Evolutionary conservation across 306 rosid species (phyloP), one percentile per base, ranked within the genome.

Genomic region (Ceratonia siliqua): DNA sequence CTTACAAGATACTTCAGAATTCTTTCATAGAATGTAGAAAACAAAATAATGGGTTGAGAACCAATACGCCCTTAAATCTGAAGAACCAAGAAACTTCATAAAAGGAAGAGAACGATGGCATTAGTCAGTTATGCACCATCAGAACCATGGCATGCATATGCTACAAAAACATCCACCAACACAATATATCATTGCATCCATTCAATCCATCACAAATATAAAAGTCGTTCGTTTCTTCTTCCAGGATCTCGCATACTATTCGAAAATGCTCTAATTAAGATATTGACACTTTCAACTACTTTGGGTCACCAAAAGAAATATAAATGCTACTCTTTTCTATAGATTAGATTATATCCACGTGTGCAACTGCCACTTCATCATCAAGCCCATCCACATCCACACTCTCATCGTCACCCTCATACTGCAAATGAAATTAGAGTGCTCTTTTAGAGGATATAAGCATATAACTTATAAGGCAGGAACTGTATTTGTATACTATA

Each of bases 351-450:
- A 66, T 32, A 72, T 76, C 86, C 39, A 78, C 64, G 27, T 58
- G 76, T 39, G 69, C 54, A 48, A 56, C 64, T 15, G 64, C 84
- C 36, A 45, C 85, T 55, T 78, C 86, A 35, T 84, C 89, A 39
- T 81, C 91, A 49, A 71, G 75, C 45, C 80, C 91, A 78, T 84
- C 90, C 76, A 85, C 94, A 46, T 85, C 85, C 55, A 88, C 80
- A 62, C 53, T 83, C 86, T 87, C 86, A 82, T 88, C 88, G 11
- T 86, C 79, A 54, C 81, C 94, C 84, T 85, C 87, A 39, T 79
- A 83, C 97, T 94, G 95, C 90, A 83, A 72, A 72, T 62, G 28
- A 70, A 76, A 50, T 72, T 38, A 77, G 4, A 82, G 50, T 8
- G 41, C 49, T 65, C 41, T 38, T 55, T 80, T 45, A 76, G 68